A percentile compares a stretch with the other conserved stretches of the same genome.
phyloP scores from a whole-genome alignment of 768 basidiomycete species.

The Phallus indusiatus region DNA sequence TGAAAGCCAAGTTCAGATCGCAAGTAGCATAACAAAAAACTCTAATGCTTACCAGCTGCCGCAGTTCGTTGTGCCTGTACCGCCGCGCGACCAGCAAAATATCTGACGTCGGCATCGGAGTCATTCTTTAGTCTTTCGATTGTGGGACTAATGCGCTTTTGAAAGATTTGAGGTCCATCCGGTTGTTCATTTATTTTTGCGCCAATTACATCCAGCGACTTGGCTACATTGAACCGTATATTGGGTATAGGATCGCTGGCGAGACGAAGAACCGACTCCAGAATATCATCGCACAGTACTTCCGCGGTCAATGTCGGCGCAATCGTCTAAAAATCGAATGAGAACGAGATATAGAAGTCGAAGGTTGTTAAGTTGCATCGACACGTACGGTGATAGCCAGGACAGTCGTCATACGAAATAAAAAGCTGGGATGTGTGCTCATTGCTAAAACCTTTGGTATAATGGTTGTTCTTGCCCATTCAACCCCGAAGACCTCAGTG shows the following conservation, averaged over 20 bases:
- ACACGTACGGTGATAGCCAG: slow-evolving; percentile 87
- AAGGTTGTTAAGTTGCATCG: neutral
- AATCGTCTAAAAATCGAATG: slow-evolving; percentile 59
- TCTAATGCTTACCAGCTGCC: slow-evolving; percentile 10
- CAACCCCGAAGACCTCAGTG: slow-evolving; percentile 96
- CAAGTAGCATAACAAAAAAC: neutral
- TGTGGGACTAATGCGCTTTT: slow-evolving; percentile 67
- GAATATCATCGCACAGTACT: slow-evolving; percentile 75
- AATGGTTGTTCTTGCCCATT: slow-evolving; percentile 90
- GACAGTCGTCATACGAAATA: slow-evolving; percentile 97
- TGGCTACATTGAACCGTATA: slow-evolving; percentile 98
- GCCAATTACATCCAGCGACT: slow-evolving; percentile 85
- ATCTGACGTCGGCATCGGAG: slow-evolving; percentile 91
- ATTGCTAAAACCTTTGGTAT: slow-evolving; percentile 96
- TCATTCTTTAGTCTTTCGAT: slow-evolving; percentile 84
- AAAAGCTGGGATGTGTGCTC: slow-evolving; percentile 94
- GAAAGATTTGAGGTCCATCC: slow-evolving; percentile 69
- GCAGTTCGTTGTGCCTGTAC: slow-evolving; percentile 39
- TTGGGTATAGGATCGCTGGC: slow-evolving; percentile 92
- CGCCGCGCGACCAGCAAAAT: slow-evolving; percentile 78
- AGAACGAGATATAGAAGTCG: neutral
- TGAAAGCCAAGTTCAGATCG: too few species aligned
- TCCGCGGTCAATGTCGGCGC: slow-evolving; percentile 80
- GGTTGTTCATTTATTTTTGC: slow-evolving; percentile 48
- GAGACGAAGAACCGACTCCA: slow-evolving; percentile 74